These are phyloP conservation scores for Leccinum subgranulosum DNA, from an alignment of 768 basidiomycete species.

Conservation along the genomic window DNA sequence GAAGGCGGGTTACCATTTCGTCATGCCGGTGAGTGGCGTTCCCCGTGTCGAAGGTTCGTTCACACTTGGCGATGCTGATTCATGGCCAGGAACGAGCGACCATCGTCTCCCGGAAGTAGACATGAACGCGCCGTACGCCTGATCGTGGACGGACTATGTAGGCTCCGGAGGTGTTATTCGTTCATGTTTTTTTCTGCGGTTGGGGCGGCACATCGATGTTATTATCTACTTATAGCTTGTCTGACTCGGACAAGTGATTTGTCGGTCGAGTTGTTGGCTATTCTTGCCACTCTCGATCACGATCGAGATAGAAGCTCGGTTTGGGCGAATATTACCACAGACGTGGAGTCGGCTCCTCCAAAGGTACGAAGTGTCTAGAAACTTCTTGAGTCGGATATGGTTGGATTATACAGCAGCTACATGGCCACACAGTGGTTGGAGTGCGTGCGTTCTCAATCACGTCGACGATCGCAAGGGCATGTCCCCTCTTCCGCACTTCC, in stretches of 20 bases:
- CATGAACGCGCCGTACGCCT: slow-evolving; percentile 21
- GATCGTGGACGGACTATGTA: background rate
- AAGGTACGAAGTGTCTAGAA: background rate
- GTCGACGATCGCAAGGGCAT: slow-evolving; percentile 9
- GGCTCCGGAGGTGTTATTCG: background rate
- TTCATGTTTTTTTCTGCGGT: background rate
- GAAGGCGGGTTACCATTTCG: background rate
- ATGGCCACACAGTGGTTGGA: background rate
- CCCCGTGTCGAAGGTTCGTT: background rate
- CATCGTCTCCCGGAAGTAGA: slow-evolving; percentile 19
- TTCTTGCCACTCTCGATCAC: slow-evolving; percentile 16
- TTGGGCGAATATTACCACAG: slow-evolving; percentile 5
- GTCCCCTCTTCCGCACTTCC: background rate
- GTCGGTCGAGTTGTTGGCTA: slow-evolving; percentile 1
- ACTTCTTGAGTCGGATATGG: background rate
- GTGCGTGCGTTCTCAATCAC: background rate
- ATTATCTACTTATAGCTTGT: background rate
- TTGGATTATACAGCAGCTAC: background rate
- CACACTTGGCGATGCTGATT: background rate
- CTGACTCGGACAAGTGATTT: background rate
- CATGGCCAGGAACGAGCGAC: slow-evolving; percentile 21
- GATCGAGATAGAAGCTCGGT: slow-evolving; percentile 16
- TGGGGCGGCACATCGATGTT: background rate
- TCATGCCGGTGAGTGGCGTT: slow-evolving; percentile 20
- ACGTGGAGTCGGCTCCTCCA: background rate